phyloP scores from a whole-genome alignment of 2,329 filamentous ascomycete species.

The Calonectria pauciramosa region DNA sequence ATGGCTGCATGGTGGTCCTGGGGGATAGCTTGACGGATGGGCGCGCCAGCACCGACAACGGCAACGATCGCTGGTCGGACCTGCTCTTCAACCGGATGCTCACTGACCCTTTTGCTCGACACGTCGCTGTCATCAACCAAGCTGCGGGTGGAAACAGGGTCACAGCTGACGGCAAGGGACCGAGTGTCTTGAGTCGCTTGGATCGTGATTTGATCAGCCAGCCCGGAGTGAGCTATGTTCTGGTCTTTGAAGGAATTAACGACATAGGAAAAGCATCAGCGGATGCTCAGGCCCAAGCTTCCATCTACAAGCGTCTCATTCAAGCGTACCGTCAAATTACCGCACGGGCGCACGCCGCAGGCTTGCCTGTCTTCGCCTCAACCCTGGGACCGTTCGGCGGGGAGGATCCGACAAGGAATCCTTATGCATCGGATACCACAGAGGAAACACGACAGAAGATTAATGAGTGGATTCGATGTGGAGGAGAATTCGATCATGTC shows the following conservation, averaged over 20 bases:
- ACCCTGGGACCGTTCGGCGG: neutral
- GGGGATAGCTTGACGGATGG: constrained; percentile 11
- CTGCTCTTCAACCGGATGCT: neutral
- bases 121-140: constrained; percentile 1
- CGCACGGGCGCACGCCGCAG: neutral
- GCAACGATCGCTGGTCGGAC: constrained; percentile 16
- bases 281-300: neutral
- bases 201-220: constrained; percentile 9
- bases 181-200: neutral
- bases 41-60: neutral
- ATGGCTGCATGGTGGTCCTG: neutral
- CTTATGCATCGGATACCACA: neutral
- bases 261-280: neutral
- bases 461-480: neutral
- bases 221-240: neutral
- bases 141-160: constrained; percentile 4
- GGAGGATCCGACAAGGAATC: neutral
- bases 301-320: neutral
- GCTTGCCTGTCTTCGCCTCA: neutral
- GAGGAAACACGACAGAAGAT: neutral
- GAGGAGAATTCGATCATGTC: neutral
- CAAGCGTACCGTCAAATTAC: neutral
- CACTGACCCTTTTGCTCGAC: constrained; percentile 20
- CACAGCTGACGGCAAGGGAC: neutral
- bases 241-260: constrained; percentile 11